Conservation (phyloP, 129 eudicot genomes). For the Pulicaria dysenterica region DNA sequence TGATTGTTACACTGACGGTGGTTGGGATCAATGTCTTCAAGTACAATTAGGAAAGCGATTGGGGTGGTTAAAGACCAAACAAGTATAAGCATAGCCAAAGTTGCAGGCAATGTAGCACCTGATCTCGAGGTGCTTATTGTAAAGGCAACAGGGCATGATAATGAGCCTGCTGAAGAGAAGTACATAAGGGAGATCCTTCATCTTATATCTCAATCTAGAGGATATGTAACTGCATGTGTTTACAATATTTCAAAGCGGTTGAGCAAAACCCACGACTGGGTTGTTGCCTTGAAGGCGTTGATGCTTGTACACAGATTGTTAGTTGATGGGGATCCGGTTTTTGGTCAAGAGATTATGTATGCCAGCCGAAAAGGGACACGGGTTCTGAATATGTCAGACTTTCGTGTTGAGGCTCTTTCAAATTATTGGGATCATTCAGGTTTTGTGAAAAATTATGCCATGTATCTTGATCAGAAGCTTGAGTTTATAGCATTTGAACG, state of each 20-base stretch:
- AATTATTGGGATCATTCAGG: slow-evolving; percentile 83
- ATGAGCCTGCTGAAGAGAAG: slow-evolving; percentile 59
- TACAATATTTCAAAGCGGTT: slow-evolving; percentile 37
- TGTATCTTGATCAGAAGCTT: slow-evolving; percentile 72
- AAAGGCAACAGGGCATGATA: slow-evolving; percentile 77
- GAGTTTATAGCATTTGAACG: slow-evolving; percentile 62
- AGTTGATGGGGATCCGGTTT: slow-evolving; percentile 53
- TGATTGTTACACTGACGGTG: neutral
- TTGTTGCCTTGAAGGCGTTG: slow-evolving; percentile 64
- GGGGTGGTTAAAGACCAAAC: slow-evolving; percentile 90
- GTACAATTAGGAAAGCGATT: slow-evolving; percentile 61
- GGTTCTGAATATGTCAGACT: slow-evolving; percentile 73
- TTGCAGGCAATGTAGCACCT: slow-evolving; percentile 52
- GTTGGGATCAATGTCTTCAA: slow-evolving; percentile 41
- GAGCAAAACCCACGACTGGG: slow-evolving; percentile 66
- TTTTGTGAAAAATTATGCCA: slow-evolving; percentile 63
- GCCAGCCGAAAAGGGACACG: slow-evolving; percentile 64
- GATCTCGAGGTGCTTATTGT: slow-evolving; percentile 74
- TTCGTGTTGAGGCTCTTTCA: slow-evolving; percentile 69
- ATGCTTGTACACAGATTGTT: slow-evolving; percentile 68
- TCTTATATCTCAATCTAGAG: slow-evolving; percentile 41
- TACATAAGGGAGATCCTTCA: slow-evolving; percentile 56
- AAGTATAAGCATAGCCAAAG: slow-evolving; percentile 80
- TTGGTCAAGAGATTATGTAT: slow-evolving; percentile 54
- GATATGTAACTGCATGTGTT: slow-evolving; percentile 55